Base-by-base conservation (phyloP, 2,329 filamentous ascomycete genomes). In the Cordyceps farinosa region DNA sequence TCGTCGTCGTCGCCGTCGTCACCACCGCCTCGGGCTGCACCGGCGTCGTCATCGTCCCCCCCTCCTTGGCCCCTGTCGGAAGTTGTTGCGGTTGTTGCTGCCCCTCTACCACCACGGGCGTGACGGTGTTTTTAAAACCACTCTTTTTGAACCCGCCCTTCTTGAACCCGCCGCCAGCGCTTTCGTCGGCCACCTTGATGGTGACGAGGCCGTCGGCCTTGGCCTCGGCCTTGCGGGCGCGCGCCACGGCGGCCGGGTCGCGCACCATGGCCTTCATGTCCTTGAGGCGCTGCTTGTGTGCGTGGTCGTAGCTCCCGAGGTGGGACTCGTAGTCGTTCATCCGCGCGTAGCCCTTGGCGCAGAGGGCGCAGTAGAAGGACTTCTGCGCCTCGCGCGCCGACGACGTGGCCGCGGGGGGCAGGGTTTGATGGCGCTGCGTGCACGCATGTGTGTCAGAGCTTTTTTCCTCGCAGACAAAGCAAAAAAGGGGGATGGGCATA, bases 241-340 rank as follows among this genome's bases (percentile, higher is more conserved):
- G 85, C 29, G 82, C 84, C 15, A 82, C 83, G 30, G 86, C 87
- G 61, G 82, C 83, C 1, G 90, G 87, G 67, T 92, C 88, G 68
- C 88, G 87, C 38, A 90, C 87, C 81, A 93, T 89, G 70, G 90
- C 87, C 77, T 92, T 92, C 90, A 94, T 92, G 70, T 95, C 90
- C 76, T 91, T 91, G 64, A 93, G 84, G 56, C 91, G 89, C 79
- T 96, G 92, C 75, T 92, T 93, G 77, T 99, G 95, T 70, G 91
- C 90, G 77, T 99, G 95, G 73, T 98, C 95, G 76, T 98, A 98
- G 70, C 90, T 95, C 67, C 88, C 88, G 63, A 97, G 90, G 75
- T 99, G 95, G 8, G 93, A 90, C 76, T 98, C 94, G 75, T 96
- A 97, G 75, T 98, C 94, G 73, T 96, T 94, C 83, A 96, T 94